These are phyloP conservation scores for Tuber microsphaerosporum DNA, from an alignment of 495 filamentous ascomycete genomes.

Conservation along the genomic window DNA sequence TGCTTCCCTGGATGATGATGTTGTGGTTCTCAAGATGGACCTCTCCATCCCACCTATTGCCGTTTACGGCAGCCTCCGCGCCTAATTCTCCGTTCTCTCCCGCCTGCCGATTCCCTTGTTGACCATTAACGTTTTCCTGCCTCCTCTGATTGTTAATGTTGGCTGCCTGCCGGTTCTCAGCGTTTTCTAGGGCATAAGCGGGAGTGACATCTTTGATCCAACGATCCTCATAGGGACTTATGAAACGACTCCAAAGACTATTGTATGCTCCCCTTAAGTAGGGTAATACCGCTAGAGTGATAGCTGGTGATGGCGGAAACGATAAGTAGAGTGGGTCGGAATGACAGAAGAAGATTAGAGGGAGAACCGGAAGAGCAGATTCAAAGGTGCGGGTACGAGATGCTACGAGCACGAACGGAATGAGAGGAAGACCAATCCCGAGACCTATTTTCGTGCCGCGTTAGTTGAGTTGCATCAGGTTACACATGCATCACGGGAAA, in stretches of 20 bases:
- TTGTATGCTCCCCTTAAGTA: slow-evolving; percentile 39
- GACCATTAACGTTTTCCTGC: slow-evolving; percentile 26
- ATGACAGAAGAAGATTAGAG: slow-evolving; percentile 41
- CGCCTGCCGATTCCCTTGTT: slow-evolving; percentile 24
- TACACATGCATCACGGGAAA: not conserved
- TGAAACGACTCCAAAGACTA: slow-evolving; percentile 37
- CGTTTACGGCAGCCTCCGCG: slow-evolving; percentile 24
- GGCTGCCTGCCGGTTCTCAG: slow-evolving; percentile 19
- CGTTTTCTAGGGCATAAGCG: slow-evolving; percentile 31
- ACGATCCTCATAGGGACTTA: slow-evolving; percentile 36
- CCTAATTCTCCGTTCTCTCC: slow-evolving; percentile 23
- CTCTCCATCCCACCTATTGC: slow-evolving; percentile 38
- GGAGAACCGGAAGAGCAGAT: slow-evolving; percentile 40
- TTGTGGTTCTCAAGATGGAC: slow-evolving; percentile 42
- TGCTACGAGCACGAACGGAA: slow-evolving; percentile 41
- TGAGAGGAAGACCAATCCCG: slow-evolving; percentile 40
- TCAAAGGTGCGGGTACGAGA: slow-evolving; percentile 41
- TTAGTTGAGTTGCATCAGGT: not conserved
- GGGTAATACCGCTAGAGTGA: slow-evolving; percentile 40
- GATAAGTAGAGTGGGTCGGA: slow-evolving; percentile 42
- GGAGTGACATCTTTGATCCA: slow-evolving; percentile 41
- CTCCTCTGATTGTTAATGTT: slow-evolving; percentile 23
- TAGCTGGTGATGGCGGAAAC: slow-evolving; percentile 41
- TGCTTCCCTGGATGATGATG: slow-evolving; percentile 40
- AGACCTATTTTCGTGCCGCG: slow-evolving; percentile 25